phyloP scores from a whole-genome alignment of 768 basidiomycete species.

The Boletus vermiculosoides region DNA sequence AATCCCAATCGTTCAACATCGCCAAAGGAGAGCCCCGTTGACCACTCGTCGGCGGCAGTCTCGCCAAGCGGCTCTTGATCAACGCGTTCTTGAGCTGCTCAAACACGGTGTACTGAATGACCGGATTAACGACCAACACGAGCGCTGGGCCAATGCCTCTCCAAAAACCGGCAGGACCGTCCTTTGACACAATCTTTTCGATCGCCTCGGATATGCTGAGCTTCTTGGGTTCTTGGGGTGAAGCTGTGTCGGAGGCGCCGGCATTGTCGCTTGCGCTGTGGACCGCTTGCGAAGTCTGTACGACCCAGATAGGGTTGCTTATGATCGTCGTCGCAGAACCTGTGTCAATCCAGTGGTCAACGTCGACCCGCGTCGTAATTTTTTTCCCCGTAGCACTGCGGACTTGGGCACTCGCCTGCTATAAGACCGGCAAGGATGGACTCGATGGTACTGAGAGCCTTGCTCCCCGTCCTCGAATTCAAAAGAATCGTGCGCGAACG shows the following conservation, averaged over 20 bases:
- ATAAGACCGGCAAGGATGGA: constrained; percentile 86
- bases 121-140: constrained; percentile 90
- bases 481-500: constrained; percentile 59
- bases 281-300: constrained; percentile 88
- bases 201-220: constrained; percentile 67
- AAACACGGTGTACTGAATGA: constrained; percentile 90
- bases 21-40: constrained; percentile 45
- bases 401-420: constrained; percentile 53
- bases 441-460: constrained; percentile 80
- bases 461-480: constrained; percentile 52
- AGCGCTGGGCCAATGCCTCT: constrained; percentile 93
- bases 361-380: neutral
- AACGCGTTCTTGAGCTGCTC: constrained; percentile 92
- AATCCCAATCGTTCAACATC: constrained; percentile 78
- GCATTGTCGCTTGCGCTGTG: constrained; percentile 43
- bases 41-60: constrained; percentile 45
- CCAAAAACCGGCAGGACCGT: constrained; percentile 82
- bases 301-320: constrained; percentile 96
- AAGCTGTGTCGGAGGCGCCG: constrained; percentile 26
- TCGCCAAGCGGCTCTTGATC: constrained; percentile 57
- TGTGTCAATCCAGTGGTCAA: constrained; percentile 26
- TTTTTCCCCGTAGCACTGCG: neutral
- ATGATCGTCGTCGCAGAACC: constrained; percentile 87
- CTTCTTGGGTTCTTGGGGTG: constrained; percentile 53
- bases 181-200: constrained; percentile 64